Conservation (phyloP, 2,329 filamentous ascomycete genomes). For the Leptographium radiaticola region DNA sequence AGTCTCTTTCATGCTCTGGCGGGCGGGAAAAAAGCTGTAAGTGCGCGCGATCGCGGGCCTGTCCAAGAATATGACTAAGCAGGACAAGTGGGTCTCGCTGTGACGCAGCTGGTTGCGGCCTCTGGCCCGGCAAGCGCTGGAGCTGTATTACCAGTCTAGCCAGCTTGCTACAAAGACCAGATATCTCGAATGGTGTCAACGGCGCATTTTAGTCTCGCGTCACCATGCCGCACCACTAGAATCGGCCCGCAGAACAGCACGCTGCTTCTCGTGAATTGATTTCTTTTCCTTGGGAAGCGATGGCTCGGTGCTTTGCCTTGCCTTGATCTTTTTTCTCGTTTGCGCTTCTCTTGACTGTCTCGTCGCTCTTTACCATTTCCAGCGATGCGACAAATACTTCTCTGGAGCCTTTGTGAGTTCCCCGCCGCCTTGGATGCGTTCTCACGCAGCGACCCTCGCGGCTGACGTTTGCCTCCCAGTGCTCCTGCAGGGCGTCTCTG, state of each 20-base stretch:
- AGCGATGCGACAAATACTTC: constrained; percentile 8
- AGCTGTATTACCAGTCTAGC: constrained; percentile 1
- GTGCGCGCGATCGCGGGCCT: not conserved
- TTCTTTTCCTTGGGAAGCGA: not conserved
- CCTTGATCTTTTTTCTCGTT: not conserved
- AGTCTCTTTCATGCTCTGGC: not conserved
- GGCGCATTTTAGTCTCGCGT: not conserved
- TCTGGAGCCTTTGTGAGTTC: constrained; percentile 10
- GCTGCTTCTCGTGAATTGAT: not conserved
- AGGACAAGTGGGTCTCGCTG: not conserved
- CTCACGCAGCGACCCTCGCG: not conserved
- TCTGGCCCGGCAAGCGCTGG: not conserved
- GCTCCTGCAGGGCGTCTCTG: constrained; percentile 11
- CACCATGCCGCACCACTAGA: not conserved
- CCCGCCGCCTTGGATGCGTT: not conserved
- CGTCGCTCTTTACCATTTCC: not conserved
- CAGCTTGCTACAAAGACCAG: constrained; percentile 1
- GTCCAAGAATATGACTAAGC: constrained; percentile 5
- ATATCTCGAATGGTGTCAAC: not conserved
- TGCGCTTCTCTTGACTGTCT: not conserved
- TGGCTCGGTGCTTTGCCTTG: not conserved
- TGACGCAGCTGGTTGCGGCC: constrained; percentile 2
- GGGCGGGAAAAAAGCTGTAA: constrained; percentile 1
- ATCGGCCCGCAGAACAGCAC: not conserved
- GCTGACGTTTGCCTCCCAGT: constrained; percentile 3